Base-by-base conservation (phyloP, 345 rosid species). In the Brassica incana region DNA sequence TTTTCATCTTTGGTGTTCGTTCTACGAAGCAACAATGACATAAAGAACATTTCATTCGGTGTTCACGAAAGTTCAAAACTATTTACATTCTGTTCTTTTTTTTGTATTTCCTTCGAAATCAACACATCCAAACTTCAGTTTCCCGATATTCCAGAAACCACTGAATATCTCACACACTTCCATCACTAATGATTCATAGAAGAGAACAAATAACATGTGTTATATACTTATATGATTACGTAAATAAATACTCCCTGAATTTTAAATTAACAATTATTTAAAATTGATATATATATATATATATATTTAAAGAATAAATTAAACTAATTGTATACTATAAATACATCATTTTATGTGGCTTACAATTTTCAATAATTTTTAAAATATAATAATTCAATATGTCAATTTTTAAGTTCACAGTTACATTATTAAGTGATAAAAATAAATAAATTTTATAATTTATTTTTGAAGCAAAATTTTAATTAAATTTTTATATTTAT, bases 121-220 rank as follows among this genome's bases (percentile, higher is more conserved):
- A 54, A 54, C 60, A 16, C 60, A 54, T 54, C 60, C 23, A 16
- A 54, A 54, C 18, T 7, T 16, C 8, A 6, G 20, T 7, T 54
- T 54, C 50, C 50, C 50, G 5, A 43, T 43, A 10, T 43, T 43
- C 14, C 50, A 4, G 50, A 43, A 54, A 18, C 35, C 56, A 70
- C 64, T 18, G 35, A 63, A 45, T 77, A 23, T 11, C 32, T 27
- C 67, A 25, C 32, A 32, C 61, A 76, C 30, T 70, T 71, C 50
- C 50, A 36, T 36, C 43, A 36, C 43, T 36, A 8, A 36, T 36
- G 43, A 36, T 36, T 36, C 8, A 8, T 9, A 2, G 11, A 43
- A 43, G 50, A 43, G 14, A 40, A 43, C 50, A 14, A 50, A n/a
- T n/a, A 6, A 50, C 16, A 50, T 50, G 18, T 48, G 54, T 48